phyloP scores from a whole-genome alignment of 2,329 filamentous ascomycete species.

The Ilyonectria destructans region DNA sequence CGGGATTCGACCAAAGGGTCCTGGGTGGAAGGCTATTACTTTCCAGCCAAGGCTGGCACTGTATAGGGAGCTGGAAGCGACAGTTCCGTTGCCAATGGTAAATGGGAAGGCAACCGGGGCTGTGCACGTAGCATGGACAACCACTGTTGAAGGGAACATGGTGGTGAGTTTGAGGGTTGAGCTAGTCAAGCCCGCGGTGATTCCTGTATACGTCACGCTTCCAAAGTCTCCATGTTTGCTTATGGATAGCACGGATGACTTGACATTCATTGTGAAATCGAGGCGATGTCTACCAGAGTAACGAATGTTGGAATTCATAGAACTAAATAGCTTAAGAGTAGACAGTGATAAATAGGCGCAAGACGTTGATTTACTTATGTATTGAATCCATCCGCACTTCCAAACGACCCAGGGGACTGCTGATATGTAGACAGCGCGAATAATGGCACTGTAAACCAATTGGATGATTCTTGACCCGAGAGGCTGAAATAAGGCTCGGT shows the following conservation, averaged over 20 bases:
- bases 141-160: not conserved
- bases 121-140: not conserved
- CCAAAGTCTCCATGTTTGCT: not conserved
- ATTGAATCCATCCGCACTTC: not conserved
- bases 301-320: no score
- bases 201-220: not conserved
- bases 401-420: not conserved
- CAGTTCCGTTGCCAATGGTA: not conserved
- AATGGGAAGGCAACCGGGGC: not conserved
- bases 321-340: no score
- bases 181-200: not conserved
- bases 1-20: constrained; percentile 29
- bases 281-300: no score
- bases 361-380: no score
- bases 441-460: constrained; percentile 5
- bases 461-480: not conserved
- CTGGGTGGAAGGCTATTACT: constrained; percentile 27
- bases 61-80: not conserved
- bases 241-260: not conserved
- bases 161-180: not conserved
- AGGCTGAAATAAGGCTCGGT: no score
- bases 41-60: constrained; percentile 22
- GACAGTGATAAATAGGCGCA: no score
- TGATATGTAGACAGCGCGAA: not conserved
- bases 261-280: not conserved